Evolutionary conservation across 345 rosid genomes (phyloP), one percentile per base, ranked within the genome.

Genomic region (Fremontodendron californicum): DNA sequence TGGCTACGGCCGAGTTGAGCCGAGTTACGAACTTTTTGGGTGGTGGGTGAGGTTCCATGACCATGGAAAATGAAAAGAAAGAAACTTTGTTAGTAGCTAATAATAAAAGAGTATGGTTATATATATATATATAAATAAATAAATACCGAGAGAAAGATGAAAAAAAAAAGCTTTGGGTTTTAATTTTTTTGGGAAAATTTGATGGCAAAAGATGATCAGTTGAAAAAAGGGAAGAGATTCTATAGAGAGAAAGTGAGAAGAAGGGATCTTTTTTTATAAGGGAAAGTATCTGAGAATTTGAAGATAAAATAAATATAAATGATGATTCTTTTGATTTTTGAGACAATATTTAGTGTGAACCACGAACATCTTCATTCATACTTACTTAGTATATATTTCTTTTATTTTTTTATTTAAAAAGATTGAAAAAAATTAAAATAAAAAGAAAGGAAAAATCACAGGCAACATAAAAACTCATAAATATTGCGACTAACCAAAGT

Each of bases 1-100:
- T 63, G 42, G 89, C 96, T 0, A 93, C 84, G 61, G 68, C 87
- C 2, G 82, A 55, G 86, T 95, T 95, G 15, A 95, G 91, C n/a
- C 89, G 82, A 31, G 84, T 83, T 9, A 91, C 58, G 46, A 85
- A 65, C 76, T 77, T 83, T 27, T 39, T 0, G 79, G 83, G n/a
- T 78, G 85, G 58, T 46, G 74, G 23, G 25, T 75, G 58, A 13
- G 72, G 74, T 78, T 84, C 84, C 75, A 82, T 80, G 39, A 55
- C 43, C 51, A 65, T 61, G 12, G 62, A 70, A 40, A 43, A 15
- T 29, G 13, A 37, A 43, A 29, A 23, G 16, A 66, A 70, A 19
- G 6, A 74, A 75, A 64, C 46, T 68, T 64, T 51, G 55, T 46
- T 25, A 55, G 9, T 35, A 52, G 31, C 11, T 29, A 12, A 33